phyloP scores from a whole-genome alignment of 176 grass and related monocot genomes.

The Dendrocalamus sinicus region DNA sequence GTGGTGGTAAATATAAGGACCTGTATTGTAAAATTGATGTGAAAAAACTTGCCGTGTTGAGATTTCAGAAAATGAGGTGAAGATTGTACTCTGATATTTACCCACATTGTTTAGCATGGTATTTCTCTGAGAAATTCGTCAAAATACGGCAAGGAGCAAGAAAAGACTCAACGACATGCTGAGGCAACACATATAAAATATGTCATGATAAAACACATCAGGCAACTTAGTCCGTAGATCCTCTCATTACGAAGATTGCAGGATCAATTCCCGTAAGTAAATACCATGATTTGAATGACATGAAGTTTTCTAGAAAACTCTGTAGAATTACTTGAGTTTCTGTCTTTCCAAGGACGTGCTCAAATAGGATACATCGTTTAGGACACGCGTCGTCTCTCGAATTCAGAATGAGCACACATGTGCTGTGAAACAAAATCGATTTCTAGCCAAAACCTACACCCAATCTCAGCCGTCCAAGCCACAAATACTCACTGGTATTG shows the following conservation, averaged over 20 bases:
- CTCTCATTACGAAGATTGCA: not conserved
- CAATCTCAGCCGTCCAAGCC: too few species aligned
- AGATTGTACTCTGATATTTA: not conserved
- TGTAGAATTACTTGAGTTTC: not conserved
- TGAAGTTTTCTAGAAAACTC: not conserved
- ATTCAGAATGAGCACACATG: not conserved
- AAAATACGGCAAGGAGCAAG: not conserved
- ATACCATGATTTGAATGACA: not conserved
- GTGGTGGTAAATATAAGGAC: not conserved
- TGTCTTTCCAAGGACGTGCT: not conserved
- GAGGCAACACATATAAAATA: not conserved
- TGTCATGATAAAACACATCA: not conserved
- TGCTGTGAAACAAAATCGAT: not conserved
- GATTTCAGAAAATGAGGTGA: not conserved
- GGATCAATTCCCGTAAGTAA: not conserved
- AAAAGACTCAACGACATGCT: not conserved
- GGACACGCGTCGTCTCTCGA: not conserved
- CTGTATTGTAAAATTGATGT: not conserved
- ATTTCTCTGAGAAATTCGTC: not conserved
- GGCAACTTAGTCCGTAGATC: not conserved
- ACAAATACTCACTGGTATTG: too few species aligned
- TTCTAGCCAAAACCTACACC: too few species aligned
- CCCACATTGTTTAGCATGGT: not conserved
- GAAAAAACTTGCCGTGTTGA: not conserved
- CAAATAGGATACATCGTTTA: not conserved